Percentiles rank a stretch among this genome's conserved stretches.
phyloP scores from a whole-genome alignment of 108 stramenopile species.

The Schizochytrium sp. region DNA sequence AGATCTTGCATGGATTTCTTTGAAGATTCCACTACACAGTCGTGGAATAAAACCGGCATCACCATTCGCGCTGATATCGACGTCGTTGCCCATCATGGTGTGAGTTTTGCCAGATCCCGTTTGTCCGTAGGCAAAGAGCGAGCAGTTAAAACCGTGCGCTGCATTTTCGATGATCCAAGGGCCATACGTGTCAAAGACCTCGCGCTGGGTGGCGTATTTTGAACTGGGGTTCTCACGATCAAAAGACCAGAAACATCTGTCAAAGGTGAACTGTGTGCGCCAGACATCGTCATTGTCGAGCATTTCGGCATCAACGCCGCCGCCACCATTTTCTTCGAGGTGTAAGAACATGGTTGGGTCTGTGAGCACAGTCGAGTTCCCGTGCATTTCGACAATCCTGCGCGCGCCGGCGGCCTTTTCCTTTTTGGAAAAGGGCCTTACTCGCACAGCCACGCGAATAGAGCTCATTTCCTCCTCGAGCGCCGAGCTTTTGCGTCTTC shows the following conservation, averaged over 20 bases:
- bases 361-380: not conserved
- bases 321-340: constrained; percentile 19
- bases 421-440: constrained; percentile 36
- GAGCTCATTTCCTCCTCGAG: constrained; percentile 45
- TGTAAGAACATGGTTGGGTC: not conserved
- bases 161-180: constrained; percentile 76
- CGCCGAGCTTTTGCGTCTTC: not conserved
- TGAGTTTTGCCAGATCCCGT: constrained; percentile 59
- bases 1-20: constrained; percentile 13
- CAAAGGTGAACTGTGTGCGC: not conserved
- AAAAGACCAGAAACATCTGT: not conserved
- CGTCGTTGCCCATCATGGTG: constrained; percentile 53
- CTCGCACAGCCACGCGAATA: constrained; percentile 48
- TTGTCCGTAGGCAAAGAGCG: constrained; percentile 98
- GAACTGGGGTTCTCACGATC: not conserved
- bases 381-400: not conserved
- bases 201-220: constrained; percentile 69
- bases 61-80: constrained; percentile 20
- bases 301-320: not conserved
- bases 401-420: constrained; percentile 21
- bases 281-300: constrained; percentile 24
- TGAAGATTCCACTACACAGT: constrained; percentile 37
- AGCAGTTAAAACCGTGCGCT: constrained; percentile 94
- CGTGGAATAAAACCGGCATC: constrained; percentile 46
- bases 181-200: constrained; percentile 87